A percentile compares a stretch with the other conserved stretches of the same genome.
phyloP scores from a whole-genome alignment of 2,329 filamentous ascomycete species.

The Monosporascus sp. region DNA sequence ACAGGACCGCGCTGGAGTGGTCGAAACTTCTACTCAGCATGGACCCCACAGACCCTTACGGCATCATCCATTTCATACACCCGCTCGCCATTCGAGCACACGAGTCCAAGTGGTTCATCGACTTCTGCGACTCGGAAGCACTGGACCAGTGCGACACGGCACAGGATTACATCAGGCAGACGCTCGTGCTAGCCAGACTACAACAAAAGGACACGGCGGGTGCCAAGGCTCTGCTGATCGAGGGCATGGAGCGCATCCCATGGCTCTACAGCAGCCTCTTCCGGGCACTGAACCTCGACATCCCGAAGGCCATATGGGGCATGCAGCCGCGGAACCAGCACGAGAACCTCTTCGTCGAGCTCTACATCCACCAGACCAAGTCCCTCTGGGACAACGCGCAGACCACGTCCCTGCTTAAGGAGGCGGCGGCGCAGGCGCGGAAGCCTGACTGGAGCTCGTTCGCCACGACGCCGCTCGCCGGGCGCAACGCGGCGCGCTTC shows the following conservation, averaged over 20 bases:
- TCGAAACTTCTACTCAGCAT: constrained; percentile 76
- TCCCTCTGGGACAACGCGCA: constrained; percentile 83
- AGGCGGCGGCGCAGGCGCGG: constrained; percentile 55
- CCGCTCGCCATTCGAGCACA: constrained; percentile 77
- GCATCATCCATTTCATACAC: constrained; percentile 74
- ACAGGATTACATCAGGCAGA: constrained; percentile 66
- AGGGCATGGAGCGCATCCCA: constrained; percentile 68
- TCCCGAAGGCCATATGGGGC: constrained; percentile 81
- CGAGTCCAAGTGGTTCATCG: constrained; percentile 70
- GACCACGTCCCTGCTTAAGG: constrained; percentile 61
- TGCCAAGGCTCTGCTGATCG: constrained; percentile 58
- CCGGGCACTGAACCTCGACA: constrained; percentile 70
- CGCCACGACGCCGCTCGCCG: constrained; percentile 32
- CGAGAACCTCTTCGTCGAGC: constrained; percentile 64
- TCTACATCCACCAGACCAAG: constrained; percentile 73
- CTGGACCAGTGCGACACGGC: constrained; percentile 33
- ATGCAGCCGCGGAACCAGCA: constrained; percentile 59
- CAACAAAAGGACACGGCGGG: constrained; percentile 62
- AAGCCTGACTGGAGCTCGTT: constrained; percentile 36
- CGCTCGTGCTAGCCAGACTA: constrained; percentile 68
- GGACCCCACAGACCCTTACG: constrained; percentile 76
- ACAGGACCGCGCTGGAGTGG: constrained; percentile 91
- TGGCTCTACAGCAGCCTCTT: constrained; percentile 83
- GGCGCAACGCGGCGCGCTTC: constrained; percentile 61
- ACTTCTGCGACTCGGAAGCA: constrained; percentile 51